Evolutionary conservation across 75 land plant species (phyloP).

Genomic region (Chamaecyparis obtusa): DNA sequence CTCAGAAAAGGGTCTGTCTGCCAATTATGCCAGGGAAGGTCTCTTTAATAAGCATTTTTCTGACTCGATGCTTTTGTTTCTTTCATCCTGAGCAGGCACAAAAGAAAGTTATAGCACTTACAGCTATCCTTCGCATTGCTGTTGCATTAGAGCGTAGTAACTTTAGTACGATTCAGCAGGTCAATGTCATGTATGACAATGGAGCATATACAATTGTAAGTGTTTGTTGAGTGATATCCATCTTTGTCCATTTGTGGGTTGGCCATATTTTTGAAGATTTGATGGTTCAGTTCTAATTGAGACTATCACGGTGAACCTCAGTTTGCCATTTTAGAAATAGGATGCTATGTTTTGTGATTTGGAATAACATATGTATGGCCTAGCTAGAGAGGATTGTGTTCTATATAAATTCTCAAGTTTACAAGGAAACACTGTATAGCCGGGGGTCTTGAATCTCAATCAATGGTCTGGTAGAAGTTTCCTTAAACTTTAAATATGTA

Average conservation of each 20-base stretch:
- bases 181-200: conserved; percentile 16
- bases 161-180: conserved; percentile 25
- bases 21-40: background rate
- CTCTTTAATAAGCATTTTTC: background rate
- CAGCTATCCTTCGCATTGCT: conserved; percentile 30
- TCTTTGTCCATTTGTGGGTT: background rate
- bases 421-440: background rate
- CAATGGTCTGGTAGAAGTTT: background rate
- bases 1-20: background rate
- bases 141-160: conserved; percentile 31
- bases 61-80: background rate
- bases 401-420: background rate
- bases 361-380: background rate
- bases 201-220: conserved; percentile 24
- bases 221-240: background rate
- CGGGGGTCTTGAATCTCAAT: background rate
- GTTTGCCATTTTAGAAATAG: background rate
- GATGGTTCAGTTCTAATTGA: background rate
- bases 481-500: background rate
- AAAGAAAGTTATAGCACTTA: conserved; percentile 29
- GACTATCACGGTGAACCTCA: background rate
- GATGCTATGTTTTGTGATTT: background rate
- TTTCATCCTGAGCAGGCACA: conserved; percentile 20
- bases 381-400: background rate
- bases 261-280: background rate